Base-by-base conservation (phyloP, 1,284 basidiomycete genomes). In the Naganishia cerealis region DNA sequence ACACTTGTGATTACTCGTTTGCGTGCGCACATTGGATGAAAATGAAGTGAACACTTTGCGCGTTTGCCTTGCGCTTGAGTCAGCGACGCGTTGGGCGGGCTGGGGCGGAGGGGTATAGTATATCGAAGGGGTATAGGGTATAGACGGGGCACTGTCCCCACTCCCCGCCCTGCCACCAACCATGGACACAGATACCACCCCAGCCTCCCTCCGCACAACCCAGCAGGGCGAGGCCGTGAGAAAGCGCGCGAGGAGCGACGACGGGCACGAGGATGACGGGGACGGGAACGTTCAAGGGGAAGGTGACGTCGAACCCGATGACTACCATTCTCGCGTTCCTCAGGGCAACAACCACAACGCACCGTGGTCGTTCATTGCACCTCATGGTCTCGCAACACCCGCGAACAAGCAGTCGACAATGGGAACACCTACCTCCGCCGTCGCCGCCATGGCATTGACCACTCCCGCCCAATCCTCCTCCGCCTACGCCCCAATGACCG, bases 151-250 rank as follows among this genome's bases (percentile, higher is more conserved):
- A 21, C 8, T 24, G 9, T 24, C 13, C 15, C 16, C 16, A 12
- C 40, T 50, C 13, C n/a, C 13, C 21, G 8, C n/a, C 8, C 46
- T n/a, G 13, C 21, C 46, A 24, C 21, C 46, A 50, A 50, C 46
- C 46, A 50, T 50, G 46, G 46, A 50, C 21, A n/a, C 46, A 21
- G 46, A 50, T 24, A 50, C n/a, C 46, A 24, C 46, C n/a, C 46
- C 46, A 18, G 46, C 46, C 46, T 50, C 46, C 21, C 46, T 50
- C 24, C 46, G 46, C 46, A 50, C 46, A 7, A 50, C 46, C 7
- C 46, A 50, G 46, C 46, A 50, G 21, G 46, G 46, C 46, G 46
- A 50, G 46, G 46, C 21, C 24, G 46, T 50, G 46, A 50, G 46
- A 50, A 50, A 50, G 24, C 46, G 46, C 46, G 46, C 46, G 46